A percentile compares a stretch with the other conserved stretches of the same genome.
Conservation (phyloP, 495 filamentous ascomycete genomes). For the Penicillium robsamsonii region DNA sequence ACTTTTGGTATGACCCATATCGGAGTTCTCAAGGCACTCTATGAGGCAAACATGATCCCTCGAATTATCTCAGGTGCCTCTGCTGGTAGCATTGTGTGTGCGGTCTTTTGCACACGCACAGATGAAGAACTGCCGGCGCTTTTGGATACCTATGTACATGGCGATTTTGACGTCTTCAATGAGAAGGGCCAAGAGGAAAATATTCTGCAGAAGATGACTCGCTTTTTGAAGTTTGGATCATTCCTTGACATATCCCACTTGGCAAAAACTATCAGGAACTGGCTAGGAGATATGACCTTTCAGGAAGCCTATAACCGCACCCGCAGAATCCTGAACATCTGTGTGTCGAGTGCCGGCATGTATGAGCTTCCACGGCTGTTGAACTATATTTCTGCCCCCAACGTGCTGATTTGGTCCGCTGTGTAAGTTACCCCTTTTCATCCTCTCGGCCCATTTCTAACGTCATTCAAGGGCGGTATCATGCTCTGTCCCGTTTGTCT, state of each 20-base stretch:
- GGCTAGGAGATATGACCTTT: slow-evolving; percentile 88
- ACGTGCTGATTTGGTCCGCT: slow-evolving; percentile 95
- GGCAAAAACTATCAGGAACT: slow-evolving; percentile 70
- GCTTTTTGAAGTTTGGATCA: slow-evolving; percentile 76
- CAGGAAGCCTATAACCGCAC: slow-evolving; percentile 95
- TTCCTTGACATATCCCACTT: slow-evolving; percentile 82
- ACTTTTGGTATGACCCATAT: slow-evolving; percentile 97
- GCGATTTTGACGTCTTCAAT: slow-evolving; percentile 82
- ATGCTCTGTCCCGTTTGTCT: slow-evolving; percentile 88
- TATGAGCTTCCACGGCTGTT: slow-evolving; percentile 84
- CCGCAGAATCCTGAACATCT: slow-evolving; percentile 85
- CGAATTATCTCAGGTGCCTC: slow-evolving; percentile 92
- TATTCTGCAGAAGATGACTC: slow-evolving; percentile 63
- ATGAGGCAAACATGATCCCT: slow-evolving; percentile 71
- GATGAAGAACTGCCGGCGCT: slow-evolving; percentile 80
- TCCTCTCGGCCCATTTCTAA: slow-evolving; percentile 2
- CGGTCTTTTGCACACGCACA: slow-evolving; percentile 78
- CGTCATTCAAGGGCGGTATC: slow-evolving; percentile 64
- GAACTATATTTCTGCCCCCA: slow-evolving; percentile 90
- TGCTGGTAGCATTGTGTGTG: slow-evolving; percentile 89
- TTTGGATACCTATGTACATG: slow-evolving; percentile 71
- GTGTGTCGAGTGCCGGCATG: slow-evolving; percentile 79
- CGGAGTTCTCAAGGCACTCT: slow-evolving; percentile 86
- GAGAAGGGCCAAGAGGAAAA: slow-evolving; percentile 66
- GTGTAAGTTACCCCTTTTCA: slow-evolving; percentile 54